phyloP scores from a whole-genome alignment of 352 stramenopile species.

The Phytophthora tentaculata region DNA sequence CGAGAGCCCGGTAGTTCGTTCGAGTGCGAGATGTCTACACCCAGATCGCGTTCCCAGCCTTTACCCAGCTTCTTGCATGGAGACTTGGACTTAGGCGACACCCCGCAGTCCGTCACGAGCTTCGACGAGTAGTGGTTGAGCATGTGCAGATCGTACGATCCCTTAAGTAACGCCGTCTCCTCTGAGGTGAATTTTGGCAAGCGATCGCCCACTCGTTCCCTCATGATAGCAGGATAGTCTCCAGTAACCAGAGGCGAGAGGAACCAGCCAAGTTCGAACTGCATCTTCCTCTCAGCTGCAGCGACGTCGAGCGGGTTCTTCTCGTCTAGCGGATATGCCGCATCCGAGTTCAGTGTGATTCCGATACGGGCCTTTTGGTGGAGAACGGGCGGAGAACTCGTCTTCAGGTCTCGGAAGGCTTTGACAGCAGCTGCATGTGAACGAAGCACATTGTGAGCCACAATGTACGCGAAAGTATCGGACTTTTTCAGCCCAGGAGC shows the following conservation, averaged over 20 bases:
- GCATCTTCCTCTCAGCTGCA: slow-evolving; percentile 84
- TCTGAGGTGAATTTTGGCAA: slow-evolving; percentile 88
- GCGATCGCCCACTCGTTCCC: slow-evolving; percentile 69
- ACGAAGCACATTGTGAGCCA: slow-evolving; percentile 90
- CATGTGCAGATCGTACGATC: slow-evolving; percentile 93
- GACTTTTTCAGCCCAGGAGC: slow-evolving; percentile 52
- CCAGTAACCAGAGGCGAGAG: slow-evolving; percentile 88
- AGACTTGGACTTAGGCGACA: slow-evolving; percentile 34
- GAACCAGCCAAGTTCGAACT: slow-evolving; percentile 93
- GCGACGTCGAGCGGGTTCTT: slow-evolving; percentile 47
- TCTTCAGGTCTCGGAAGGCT: slow-evolving; percentile 85
- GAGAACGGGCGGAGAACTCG: slow-evolving; percentile 27
- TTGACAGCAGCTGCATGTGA: slow-evolving; percentile 89
- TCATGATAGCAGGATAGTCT: slow-evolving; percentile 93
- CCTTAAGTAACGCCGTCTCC: slow-evolving; percentile 70
- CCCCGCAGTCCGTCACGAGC: slow-evolving; percentile 57
- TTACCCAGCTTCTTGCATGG: slow-evolving; percentile 46
- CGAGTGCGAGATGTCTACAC: slow-evolving; percentile 57
- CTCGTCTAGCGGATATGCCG: slow-evolving; percentile 75
- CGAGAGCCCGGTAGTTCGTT: slow-evolving; percentile 70
- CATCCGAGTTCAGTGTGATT: slow-evolving; percentile 91
- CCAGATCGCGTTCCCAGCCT: slow-evolving; percentile 59
- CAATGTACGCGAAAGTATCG: slow-evolving; percentile 55
- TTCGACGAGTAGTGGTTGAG: slow-evolving; percentile 94
- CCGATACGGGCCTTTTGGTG: slow-evolving; percentile 79